These are phyloP conservation scores for Terfezia boudieri DNA, from an alignment of 495 filamentous ascomycete genomes.

Conservation along the genomic window DNA sequence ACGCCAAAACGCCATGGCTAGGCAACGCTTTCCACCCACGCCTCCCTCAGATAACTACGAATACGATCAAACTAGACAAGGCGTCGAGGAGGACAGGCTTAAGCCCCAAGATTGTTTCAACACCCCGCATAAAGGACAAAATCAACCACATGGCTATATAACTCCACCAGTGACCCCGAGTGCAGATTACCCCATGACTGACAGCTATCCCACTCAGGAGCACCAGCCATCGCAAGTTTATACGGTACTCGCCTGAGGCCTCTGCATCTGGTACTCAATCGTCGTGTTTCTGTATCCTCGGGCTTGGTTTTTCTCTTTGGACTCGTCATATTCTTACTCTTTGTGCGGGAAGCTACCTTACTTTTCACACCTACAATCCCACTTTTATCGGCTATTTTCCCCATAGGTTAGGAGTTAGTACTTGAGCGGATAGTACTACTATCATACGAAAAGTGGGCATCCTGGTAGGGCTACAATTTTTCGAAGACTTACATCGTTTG, in stretches of 20 bases:
- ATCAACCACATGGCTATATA: constrained; percentile 50
- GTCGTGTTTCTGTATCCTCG: too few species aligned
- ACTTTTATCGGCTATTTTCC: too few species aligned
- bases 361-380: too few species aligned
- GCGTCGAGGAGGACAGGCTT: constrained; percentile 27
- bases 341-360: too few species aligned
- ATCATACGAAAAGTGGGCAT: too few species aligned
- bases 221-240: constrained; percentile 32
- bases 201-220: constrained; percentile 10
- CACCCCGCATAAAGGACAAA: constrained; percentile 67
- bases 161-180: constrained; percentile 96
- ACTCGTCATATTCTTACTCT: too few species aligned
- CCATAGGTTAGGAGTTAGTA: too few species aligned
- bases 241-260: constrained; percentile 15
- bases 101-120: constrained; percentile 32
- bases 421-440: too few species aligned
- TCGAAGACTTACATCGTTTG: too few species aligned
- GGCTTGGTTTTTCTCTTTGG: too few species aligned
- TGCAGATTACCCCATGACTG: constrained; percentile 35
- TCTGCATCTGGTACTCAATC: not conserved
- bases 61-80: constrained; percentile 25
- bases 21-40: constrained; percentile 36
- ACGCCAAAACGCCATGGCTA: constrained; percentile 52
- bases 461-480: too few species aligned
- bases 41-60: constrained; percentile 37